Evolutionary conservation across 441 rosid species (phyloP), one percentile per base, ranked within the genome.

Genomic region (Erodium moschatum): DNA sequence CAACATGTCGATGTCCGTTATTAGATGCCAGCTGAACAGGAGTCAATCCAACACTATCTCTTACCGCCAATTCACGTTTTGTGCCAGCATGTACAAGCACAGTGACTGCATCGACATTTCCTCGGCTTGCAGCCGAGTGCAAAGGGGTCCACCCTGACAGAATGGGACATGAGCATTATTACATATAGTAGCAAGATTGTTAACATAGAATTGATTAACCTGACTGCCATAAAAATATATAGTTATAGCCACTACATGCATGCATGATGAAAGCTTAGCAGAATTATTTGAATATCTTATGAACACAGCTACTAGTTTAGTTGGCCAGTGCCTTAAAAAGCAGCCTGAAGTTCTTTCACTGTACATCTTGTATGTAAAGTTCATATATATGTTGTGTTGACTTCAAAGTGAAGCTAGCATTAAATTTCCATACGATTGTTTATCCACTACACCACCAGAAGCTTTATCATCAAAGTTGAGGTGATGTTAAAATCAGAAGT

Each of bases 91-190:
- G 97, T 54, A 89, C 91, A 66, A 93, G 92, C 70, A 91, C 78
- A 60, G 90, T 75, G 80, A 87, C 87, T 38, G 87, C 93, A 80
- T 93, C 98, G 15, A 79, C 81, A 77, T 89, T 85, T 77, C 92
- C 97, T 75, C 80, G 80, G 67, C 87, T 52, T 33, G 83, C 96
- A 67, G 98, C 98, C 97, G 96, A 91, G 72, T 93, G 98, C 84
- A 93, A 82, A 65, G 98, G 98, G 42, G 97, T 91, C 78, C 96
- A 91, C 56, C 98, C 98, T 93, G 75, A 74, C 69, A 66, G 70
- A 71, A 74, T 60, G 50, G 24, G 67, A 70, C 24, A 54, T 65
- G 60, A 71, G 65, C 31, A 66, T 79, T 46, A 72, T 71, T 72
- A 65, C 19, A 8, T 67, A 27, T 38, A 42, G 0, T 42, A 42